Base-by-base conservation (phyloP, 140 eudicot genomes). In the Bidens hawaiensis region DNA sequence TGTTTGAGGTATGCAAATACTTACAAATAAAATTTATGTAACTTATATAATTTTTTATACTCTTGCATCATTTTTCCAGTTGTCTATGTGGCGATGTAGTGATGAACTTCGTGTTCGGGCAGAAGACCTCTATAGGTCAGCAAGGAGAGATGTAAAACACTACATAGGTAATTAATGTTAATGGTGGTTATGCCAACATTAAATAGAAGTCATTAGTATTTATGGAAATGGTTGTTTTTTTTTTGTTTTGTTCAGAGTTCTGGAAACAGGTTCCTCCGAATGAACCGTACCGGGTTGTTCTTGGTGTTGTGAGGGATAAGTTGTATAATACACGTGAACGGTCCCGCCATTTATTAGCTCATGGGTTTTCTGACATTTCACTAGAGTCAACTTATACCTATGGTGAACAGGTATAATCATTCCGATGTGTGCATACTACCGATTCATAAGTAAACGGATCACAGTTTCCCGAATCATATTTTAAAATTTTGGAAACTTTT, bases 81-180 rank as follows among this genome's bases (percentile, higher is more conserved):
- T 93, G 72, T 93, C 99, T 64, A 93, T 93, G 99, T 93, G 95
- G 93, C 89, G 99, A 33, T 93, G 95, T 80, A 93, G 67, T 46
- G 95, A 85, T 27, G 99, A 88, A 70, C 99, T 93, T 68, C 93
- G 94, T 48, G 64, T 57, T 49, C 82, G 87, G 47, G 87, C 99
- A 24, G 87, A 88, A 62, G 94, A 85, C 58, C 77, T 93, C 70
- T 87, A 88, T 62, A 75, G 85, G 40, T 73, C 85, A 52, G 74
- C 93, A 21, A 85, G 71, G 76, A 85, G 82, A 80, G 99, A 93
- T 69, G 85, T 90, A 45, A 93, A 93, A 78, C 99, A 93, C 78
- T 93, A 79, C 77, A 88, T 85, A 71, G 97, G 97, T 87, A 70
- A 73, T 28, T 27, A 19, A 47, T 48, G 31, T 28, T 22, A 15